Evolutionary conservation across 108 stramenopile genomes (phyloP), one percentile per base, ranked within the genome.

Genomic region (Phaeodactylum tricornutum): DNA sequence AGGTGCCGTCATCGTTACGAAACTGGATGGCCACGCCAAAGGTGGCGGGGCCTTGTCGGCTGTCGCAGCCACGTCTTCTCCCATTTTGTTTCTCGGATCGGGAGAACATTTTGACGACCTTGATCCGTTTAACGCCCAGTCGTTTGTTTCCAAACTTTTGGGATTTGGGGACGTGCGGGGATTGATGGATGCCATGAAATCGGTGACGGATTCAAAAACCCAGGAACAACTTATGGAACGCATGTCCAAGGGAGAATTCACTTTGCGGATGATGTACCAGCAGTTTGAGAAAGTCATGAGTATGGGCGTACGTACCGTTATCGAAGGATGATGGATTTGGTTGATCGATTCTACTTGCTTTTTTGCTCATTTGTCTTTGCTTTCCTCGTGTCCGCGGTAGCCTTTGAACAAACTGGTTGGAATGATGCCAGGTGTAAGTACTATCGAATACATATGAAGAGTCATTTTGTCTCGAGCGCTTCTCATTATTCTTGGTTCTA

Each of bases 91-190:
- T 71, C 67, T 93, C 51, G 97, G 97, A 2, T 71, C 72, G 37
- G 97, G 97, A 23, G 97, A 98, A 53, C 92, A 95, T 51, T 96
- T 98, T 64, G 97, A 96, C 54, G 97, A 96, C 59, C 75, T 98
- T 40, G 94, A 95, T 57, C 79, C 87, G 32, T 98, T 98, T 61
- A 79, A 95, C 53, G 90, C 95, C n/a, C 61, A 71, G 44, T 78
- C 76, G 12, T 98, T 98, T 64, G 93, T 98, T 11, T 67, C 72
- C 35, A 92, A 92, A 33, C 65, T 95, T 33, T 63, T 95, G 0
- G 92, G 92, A 0, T 74, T 82, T 37, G 92, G 95, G 11, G 91
- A 96, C 57, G 55, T 96, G 21, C 66, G 74, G 21, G 89, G 92
- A 12, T 40, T 84, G 22, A 77, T 74, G 75, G 80, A 79, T 45